A percentile compares a stretch with the other conserved stretches of the same genome.
phyloP scores from a whole-genome alignment of 305 asterid genomes.

The Salvia sclarea region DNA sequence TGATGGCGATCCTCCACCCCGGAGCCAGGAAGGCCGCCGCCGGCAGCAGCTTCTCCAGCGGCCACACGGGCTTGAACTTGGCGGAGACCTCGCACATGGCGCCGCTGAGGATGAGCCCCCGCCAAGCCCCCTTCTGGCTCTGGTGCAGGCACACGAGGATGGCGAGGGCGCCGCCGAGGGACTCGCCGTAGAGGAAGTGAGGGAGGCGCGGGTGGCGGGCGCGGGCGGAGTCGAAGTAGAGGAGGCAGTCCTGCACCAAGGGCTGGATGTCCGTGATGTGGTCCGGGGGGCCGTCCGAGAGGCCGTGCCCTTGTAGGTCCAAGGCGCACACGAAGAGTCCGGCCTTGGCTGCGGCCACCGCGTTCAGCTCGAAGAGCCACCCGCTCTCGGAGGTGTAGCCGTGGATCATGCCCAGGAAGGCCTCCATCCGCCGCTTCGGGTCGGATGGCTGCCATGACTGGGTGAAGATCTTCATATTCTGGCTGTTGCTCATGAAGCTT shows the following conservation, averaged over 20 bases:
- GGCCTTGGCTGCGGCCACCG: slow-evolving; percentile 68
- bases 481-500: slow-evolving; percentile 58
- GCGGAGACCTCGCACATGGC: slow-evolving; percentile 69
- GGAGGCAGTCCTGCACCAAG: slow-evolving; percentile 56
- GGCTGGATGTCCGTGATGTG: slow-evolving; percentile 53
- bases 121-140: slow-evolving; percentile 59
- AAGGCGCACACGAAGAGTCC: slow-evolving; percentile 67
- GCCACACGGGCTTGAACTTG: slow-evolving; percentile 71
- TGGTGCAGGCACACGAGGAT: slow-evolving; percentile 56
- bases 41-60: slow-evolving; percentile 64
- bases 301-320: slow-evolving; percentile 80
- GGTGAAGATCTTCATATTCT: slow-evolving; percentile 56
- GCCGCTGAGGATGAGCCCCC: slow-evolving; percentile 65
- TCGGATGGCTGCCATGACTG: slow-evolving; percentile 69
- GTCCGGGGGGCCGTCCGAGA: slow-evolving; percentile 62
- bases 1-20: slow-evolving; percentile 52
- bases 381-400: slow-evolving; percentile 82
- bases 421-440: slow-evolving; percentile 31
- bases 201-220: slow-evolving; percentile 46
- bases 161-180: slow-evolving; percentile 72
- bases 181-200: slow-evolving; percentile 76
- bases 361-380: slow-evolving; percentile 76
- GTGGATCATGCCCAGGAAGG: slow-evolving; percentile 74
- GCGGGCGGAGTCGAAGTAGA: slow-evolving; percentile 47
- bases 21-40: slow-evolving; percentile 64